Evolutionary conservation across 2,329 filamentous ascomycete species (phyloP), one percentile per base, ranked within the genome.

Genomic region (Mycocentrospora acerina): DNA sequence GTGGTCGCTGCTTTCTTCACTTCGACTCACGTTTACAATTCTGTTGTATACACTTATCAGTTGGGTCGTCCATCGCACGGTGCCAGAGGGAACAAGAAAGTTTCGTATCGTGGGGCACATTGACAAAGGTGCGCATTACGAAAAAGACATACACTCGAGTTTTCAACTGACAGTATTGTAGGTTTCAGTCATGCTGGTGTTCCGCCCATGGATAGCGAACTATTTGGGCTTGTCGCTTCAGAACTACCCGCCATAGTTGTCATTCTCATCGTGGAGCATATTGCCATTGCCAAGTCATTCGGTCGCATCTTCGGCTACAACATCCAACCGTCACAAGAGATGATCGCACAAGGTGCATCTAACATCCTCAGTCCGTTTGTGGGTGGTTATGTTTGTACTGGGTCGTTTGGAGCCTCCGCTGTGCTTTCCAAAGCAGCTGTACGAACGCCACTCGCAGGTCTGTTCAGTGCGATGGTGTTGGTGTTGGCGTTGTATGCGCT

Each of bases 361-460:
- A 96, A 96, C 61, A 74, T 95, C 31, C 75, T 96, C 7, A 89
- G 87, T 1, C 88, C 90, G 2, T 95, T 96, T 70, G 53, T 96
- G 2, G 91, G 90, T 36, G 90, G 78, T 2, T 96, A 93, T 59
- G 88, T 90, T 8, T 86, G 88, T 0, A 96, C 90, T 2, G 90
- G 90, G 1, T 96, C 90, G 2, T 96, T 96, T 74, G 93, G 88
- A 29, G 83, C 90, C 44, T 95, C 90, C 17, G 90, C 91, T 32
- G 95, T 96, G 68, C 90, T 95, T 65, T 90, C 90, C 9, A 96
- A 95, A 68, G 90, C 91, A 27, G 90, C 90, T 54, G 90, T 95
- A 5, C 82, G 88, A 15, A 95, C 90, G 0, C 90, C 90, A 1
- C 82, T 95, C 36, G 88, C 88, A 7, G 90, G 91, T 65, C 77